Evolutionary conservation across 2,329 filamentous ascomycete species (phyloP).

Genomic region (Claviceps sorghi): DNA sequence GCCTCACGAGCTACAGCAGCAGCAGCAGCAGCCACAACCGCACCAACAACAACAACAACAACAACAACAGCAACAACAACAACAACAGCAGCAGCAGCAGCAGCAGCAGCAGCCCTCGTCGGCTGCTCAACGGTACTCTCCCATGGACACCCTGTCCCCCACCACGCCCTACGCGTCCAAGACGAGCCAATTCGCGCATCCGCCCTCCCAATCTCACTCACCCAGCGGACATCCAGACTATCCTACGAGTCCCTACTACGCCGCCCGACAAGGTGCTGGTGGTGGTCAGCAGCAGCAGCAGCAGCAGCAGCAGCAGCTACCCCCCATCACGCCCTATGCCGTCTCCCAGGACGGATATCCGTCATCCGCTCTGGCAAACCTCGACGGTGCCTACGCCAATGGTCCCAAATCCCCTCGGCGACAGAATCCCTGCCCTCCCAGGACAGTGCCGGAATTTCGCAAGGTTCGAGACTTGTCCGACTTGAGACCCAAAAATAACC

Average conservation of each 20-base stretch:
- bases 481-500: constrained; percentile 67
- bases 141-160: constrained; percentile 80
- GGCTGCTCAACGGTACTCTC: constrained; percentile 83
- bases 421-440: constrained; percentile 31
- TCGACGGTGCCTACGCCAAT: constrained; percentile 49
- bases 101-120: constrained; percentile 47
- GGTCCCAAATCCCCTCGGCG: constrained; percentile 45
- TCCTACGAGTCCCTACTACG: constrained; percentile 43
- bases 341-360: constrained; percentile 58
- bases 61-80: too few species aligned
- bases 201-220: constrained; percentile 54
- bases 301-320: constrained; percentile 44
- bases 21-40: constrained; percentile 20
- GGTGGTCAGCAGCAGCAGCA: constrained; percentile 3
- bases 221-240: constrained; percentile 57
- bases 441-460: constrained; percentile 75
- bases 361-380: constrained; percentile 53
- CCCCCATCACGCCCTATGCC: constrained; percentile 57
- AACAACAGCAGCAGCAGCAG: too few species aligned
- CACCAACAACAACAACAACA: too few species aligned
- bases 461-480: constrained; percentile 61
- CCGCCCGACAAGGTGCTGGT: constrained; percentile 25
- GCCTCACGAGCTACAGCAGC: constrained; percentile 40
- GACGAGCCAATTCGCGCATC: constrained; percentile 40
- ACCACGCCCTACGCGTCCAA: constrained; percentile 60